Base-by-base conservation (phyloP, 805 yeast genomes). In the Ascoidea tarda region DNA sequence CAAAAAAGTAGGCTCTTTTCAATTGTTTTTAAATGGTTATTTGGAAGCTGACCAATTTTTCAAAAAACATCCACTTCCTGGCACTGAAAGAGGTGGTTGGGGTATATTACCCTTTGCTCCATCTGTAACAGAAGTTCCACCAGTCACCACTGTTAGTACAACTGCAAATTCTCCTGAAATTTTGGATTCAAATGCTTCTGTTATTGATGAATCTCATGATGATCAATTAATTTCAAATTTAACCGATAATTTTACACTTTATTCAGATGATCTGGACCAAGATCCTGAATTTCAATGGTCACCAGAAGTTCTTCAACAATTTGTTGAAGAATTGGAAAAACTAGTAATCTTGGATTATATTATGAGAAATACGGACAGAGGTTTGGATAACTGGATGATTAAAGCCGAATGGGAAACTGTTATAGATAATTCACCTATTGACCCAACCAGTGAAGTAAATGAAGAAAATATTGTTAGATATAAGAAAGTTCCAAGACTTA, bases 301-400 rank as follows among this genome's bases (percentile, higher is more conserved):
- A 2, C 68, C 70, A 16, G 66, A 66, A 6, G 67, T 70, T 0
- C 59, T 82, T 6, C 56, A 59, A 46, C 79, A 79, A 54, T 79
- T 84, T 56, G 69, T 82, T 46, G 71, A 74, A 51, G 83, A 84
- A 62, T 61, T 84, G 33, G 89, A 84, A 59, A 82, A 82, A 59
- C 66, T 84, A 57, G 87, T 84, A 1, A 77, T 84, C 44, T 65
- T 84, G 33, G 90, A 84, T 59, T 84, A 83, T 58, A 74, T 84
- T 2, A 81, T 83, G 76, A 66, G 90, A 58, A 84, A 84, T 59
- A 84, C 91, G 0, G 90, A 84, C 62, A 66, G 91, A 46, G 86
- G 87, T 0, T 62, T 79, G 8, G 90, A 84, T 60, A 84, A 84
- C 59, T 84, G 90, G 90, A 84, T 84, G 91, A 74, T 84, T 21